Base-by-base conservation (phyloP, 169 alveolate genomes). In the Plasmodium berghei region DNA sequence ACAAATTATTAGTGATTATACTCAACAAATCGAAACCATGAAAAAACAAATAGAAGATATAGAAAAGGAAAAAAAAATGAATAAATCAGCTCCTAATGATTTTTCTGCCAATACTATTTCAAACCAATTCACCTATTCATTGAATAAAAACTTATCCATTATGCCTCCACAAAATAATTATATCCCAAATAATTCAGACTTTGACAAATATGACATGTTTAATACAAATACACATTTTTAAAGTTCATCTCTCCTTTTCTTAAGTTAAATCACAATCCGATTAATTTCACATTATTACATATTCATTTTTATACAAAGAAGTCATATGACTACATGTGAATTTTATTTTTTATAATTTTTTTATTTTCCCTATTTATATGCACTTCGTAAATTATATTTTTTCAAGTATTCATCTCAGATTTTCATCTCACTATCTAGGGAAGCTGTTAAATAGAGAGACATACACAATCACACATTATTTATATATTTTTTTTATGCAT, bases 1-100 rank as follows among this genome's bases (percentile, higher is more conserved):
- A 54, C 99, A 98, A 93, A 96, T 94, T 46, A 87, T 96, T 73
- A 90, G 97, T 26, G 97, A 95, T 64, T 87, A 94, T 48, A 89
- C 96, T 48, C 62, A 89, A 54, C 94, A 96, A 72, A 90, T 95
- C 28, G 96, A 94, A 9, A 77, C 77, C 18, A 91, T 94, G 88
- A 96, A 94, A 91, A 95, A 95, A 91, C 95, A 94, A 87, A 87
- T 90, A 70, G 96, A 88, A 88, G 90, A 90, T 56, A 89, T 93
- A 90, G 92, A 95, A 86, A 93, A 94, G 71, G 96, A 93, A 83
- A 95, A 95, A 87, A 95, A 93, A 89, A 90, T 93, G 95, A 94
- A 94, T 74, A 94, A 94, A 88, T 88, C 94, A 80, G 97, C 95
- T 2, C 95, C 96, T 16, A 93, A 93, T 69, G 96, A 93, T 72